phyloP scores from a whole-genome alignment of 331 rosid genomes.

The Cucumis variabilis region DNA sequence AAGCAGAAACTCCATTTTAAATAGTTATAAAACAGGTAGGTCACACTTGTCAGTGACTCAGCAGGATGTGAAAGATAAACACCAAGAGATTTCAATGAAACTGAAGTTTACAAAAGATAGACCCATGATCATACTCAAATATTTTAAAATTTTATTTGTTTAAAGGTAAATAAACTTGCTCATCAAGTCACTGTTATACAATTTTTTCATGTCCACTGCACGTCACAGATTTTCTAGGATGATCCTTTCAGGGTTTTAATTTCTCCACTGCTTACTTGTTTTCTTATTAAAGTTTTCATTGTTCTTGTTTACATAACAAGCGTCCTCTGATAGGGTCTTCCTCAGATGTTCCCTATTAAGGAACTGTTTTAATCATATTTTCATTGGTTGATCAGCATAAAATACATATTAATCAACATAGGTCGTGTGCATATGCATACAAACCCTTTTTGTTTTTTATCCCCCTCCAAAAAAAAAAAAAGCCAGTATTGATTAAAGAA shows the following conservation, averaged over 20 bases:
- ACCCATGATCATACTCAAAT: constrained; percentile 9
- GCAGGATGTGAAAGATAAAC: constrained; percentile 7
- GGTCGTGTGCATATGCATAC: neutral
- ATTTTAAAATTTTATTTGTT: neutral
- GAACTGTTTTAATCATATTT: neutral
- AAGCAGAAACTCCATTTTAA: constrained; percentile 32
- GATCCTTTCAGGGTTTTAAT: neutral
- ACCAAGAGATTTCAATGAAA: constrained; percentile 17
- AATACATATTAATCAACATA: neutral
- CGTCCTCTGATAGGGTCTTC: neutral
- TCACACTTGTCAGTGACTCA: constrained; percentile 13
- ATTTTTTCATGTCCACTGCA: neutral
- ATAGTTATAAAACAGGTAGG: constrained; percentile 24
- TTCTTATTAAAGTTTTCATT: neutral
- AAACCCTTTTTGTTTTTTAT: neutral
- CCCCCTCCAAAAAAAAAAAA: neutral
- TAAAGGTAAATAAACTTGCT: neutral
- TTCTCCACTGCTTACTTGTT: neutral
- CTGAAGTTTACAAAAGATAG: neutral
- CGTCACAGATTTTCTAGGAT: neutral
- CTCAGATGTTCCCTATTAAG: neutral
- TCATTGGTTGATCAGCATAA: neutral
- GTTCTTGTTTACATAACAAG: neutral
- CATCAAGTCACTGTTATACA: too few relatives aligned
- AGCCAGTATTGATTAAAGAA: neutral